phyloP scores from a whole-genome alignment of 78 protist species.

The Dictyostelium capitatum region DNA sequence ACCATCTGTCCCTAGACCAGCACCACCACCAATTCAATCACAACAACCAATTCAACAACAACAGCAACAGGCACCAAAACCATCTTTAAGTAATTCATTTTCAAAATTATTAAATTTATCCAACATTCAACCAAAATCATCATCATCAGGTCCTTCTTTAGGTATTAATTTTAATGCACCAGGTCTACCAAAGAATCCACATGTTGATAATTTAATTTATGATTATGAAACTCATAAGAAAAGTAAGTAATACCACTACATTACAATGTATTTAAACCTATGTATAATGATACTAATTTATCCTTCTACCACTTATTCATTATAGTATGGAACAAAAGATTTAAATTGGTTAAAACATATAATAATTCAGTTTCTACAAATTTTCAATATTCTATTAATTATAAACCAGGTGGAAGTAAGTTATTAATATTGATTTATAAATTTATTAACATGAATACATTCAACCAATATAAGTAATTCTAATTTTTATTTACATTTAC shows the following conservation, averaged over 20 bases:
- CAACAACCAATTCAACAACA: background rate
- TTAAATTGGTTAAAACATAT: background rate
- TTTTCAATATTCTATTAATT: background rate
- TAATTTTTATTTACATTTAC: background rate
- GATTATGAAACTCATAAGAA: background rate
- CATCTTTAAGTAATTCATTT: background rate
- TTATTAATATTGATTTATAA: background rate
- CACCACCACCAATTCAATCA: background rate
- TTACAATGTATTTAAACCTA: too few relatives aligned
- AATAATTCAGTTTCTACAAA: background rate
- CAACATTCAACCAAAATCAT: background rate
- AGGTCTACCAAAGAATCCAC: background rate
- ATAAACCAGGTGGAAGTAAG: background rate
- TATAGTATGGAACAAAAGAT: conserved; percentile 26
- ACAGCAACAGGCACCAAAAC: background rate
- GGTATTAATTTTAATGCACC: background rate
- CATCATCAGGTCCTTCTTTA: background rate
- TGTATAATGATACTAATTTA: too few relatives aligned
- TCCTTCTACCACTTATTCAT: background rate
- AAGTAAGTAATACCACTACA: background rate
- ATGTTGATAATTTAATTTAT: background rate
- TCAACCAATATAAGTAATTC: background rate
- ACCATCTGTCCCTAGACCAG: background rate
- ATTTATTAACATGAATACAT: background rate
- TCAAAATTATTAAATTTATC: background rate